Evolutionary conservation across 176 grass and related monocot genomes (phyloP).

Genomic region (Metroxylon sagu): DNA sequence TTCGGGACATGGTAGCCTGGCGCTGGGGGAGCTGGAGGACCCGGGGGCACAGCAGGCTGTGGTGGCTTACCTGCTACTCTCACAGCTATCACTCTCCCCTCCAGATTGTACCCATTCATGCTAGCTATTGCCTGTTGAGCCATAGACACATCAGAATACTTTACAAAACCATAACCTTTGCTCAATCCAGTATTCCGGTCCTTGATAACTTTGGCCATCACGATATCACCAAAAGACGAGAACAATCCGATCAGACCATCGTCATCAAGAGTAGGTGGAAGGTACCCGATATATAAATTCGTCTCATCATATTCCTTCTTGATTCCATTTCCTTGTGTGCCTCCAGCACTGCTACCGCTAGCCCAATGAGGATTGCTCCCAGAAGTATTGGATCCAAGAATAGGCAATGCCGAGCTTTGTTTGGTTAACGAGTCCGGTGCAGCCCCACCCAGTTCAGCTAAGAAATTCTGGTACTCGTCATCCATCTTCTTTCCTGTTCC

Average conservation of each 20-base stretch:
- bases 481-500: slow-evolving; percentile 97
- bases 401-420: slow-evolving; percentile 18
- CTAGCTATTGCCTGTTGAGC: slow-evolving; percentile 69
- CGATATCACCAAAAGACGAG: slow-evolving; percentile 77
- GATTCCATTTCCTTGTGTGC: slow-evolving; percentile 28
- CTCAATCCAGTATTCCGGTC: slow-evolving; percentile 69
- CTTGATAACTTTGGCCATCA: slow-evolving; percentile 95
- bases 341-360: slow-evolving; percentile 16
- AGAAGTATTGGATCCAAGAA: slow-evolving; percentile 21
- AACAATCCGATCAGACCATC: slow-evolving; percentile 62
- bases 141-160: slow-evolving; percentile 82
- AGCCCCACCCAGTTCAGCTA: slow-evolving; percentile 81
- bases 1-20: slow-evolving; percentile 29
- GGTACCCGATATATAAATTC: slow-evolving; percentile 87
- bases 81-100: slow-evolving; percentile 79
- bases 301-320: slow-evolving; percentile 87
- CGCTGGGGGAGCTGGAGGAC: slow-evolving; percentile 15
- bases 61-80: slow-evolving; percentile 80
- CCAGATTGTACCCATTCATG: slow-evolving; percentile 82
- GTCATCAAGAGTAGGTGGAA: slow-evolving; percentile 84
- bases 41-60: slow-evolving; percentile 28
- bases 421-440: slow-evolving; percentile 79
- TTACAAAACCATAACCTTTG: slow-evolving; percentile 96
- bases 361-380: slow-evolving; percentile 49
- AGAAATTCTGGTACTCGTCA: slow-evolving; percentile 94